Percentiles rank a stretch among this genome's conserved stretches.
phyloP scores from a whole-genome alignment of 495 filamentous ascomycete species.

The Xylaria curta region DNA sequence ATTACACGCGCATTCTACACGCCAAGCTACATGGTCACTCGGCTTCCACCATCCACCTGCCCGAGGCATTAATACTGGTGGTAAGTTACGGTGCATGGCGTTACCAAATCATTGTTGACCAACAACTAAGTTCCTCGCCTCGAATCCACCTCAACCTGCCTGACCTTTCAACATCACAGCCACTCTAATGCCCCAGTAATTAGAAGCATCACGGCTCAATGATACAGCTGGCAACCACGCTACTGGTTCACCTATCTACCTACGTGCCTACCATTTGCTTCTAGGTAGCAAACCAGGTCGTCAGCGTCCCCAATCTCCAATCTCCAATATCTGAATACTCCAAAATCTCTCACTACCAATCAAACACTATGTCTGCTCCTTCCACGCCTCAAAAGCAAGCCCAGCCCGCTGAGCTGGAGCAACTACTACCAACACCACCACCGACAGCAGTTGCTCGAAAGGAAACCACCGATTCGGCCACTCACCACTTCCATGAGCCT shows the following conservation, averaged over 20 bases:
- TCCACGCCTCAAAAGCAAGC: not conserved
- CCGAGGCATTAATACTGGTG: not conserved
- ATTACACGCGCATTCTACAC: not conserved
- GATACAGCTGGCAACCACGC: not conserved
- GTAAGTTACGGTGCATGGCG: not conserved
- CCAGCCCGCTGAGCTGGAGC: not conserved
- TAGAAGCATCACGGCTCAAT: not conserved
- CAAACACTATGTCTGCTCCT: not conserved
- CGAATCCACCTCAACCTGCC: not conserved
- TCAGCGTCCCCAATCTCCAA: not conserved
- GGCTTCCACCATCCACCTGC: not conserved
- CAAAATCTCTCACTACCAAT: not conserved
- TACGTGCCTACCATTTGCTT: not conserved
- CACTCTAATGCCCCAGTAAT: not conserved
- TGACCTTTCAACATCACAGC: not conserved
- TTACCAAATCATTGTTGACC: not conserved
- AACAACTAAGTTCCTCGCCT: not conserved
- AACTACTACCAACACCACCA: conserved; percentile 11
- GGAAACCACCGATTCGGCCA: not conserved
- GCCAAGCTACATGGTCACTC: not conserved
- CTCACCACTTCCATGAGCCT: not conserved
- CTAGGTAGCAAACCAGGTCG: not conserved
- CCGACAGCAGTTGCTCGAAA: not conserved
- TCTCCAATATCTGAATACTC: not conserved
- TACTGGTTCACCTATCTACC: not conserved